Base-by-base conservation (phyloP, 495 filamentous ascomycete genomes). In the Aspergillus carlsbadensis region DNA sequence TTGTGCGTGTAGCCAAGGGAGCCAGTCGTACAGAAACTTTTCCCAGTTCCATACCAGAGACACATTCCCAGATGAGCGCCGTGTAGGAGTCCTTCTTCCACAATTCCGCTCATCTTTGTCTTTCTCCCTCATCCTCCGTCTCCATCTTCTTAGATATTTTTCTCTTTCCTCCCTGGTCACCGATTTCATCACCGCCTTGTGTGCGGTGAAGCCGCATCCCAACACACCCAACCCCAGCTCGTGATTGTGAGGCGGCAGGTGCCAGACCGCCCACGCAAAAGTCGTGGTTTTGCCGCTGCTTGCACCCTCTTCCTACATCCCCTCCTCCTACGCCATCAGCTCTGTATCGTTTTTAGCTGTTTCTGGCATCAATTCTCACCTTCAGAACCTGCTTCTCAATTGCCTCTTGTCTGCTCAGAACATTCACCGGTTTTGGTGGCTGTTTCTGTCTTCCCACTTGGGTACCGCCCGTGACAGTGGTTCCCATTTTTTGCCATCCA, bases 151-250 rank as follows among this genome's bases (percentile, higher is more conserved):
- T 40, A 35, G 22, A 37, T 8, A 54, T 8, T 31, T 43, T 52
- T 46, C 49, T 45, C 35, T 42, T 46, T 22, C 34, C 58, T 47
- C 22, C 26, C 39, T 31, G 20, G 53, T 67, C 59, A 64, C 56
- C 66, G 64, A 68, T 61, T 55, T 64, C 64, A 70, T 74, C 73
- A 75, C 72, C 72, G 70, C 72, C 73, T 74, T 73, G 64, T 60
- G 63, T 77, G 74, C 74, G 74, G 74, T 77, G 74, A 77, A 73
- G 69, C 59, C 26, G 37, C 57, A 59, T 62, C 50, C 45, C 43
- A 45, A 14, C 14, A 11, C 26, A 45, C 14, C 42, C 42, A 62
- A 57, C 54, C 48, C 56, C 62, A 56, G 64, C 58, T 64, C 61
- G 56, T 63, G 54, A 62, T 55, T 43, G 42, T 61, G 60, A 62